These are phyloP conservation scores for Yarrowia deformans DNA, from an alignment of 805 yeast genomes.

Conservation along the genomic window DNA sequence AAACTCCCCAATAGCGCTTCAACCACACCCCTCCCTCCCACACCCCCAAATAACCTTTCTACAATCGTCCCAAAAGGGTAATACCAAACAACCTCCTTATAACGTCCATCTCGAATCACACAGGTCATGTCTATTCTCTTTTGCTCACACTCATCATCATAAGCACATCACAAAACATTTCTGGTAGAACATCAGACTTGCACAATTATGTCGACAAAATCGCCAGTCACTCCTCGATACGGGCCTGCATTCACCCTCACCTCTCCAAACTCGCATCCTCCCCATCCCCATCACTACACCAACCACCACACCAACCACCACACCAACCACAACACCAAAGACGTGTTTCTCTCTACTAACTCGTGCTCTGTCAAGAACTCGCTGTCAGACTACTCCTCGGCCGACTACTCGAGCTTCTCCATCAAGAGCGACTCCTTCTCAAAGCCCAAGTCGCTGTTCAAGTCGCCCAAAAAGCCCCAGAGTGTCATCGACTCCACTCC, in stretches of 20 bases:
- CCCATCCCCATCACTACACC: background rate
- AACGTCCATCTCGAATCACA: background rate
- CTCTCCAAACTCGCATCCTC: slow-evolving; percentile 25
- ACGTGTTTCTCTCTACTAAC: background rate
- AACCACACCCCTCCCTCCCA: too few species aligned
- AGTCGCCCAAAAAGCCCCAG: slow-evolving; percentile 25
- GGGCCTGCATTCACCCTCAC: slow-evolving; percentile 13
- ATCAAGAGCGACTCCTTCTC: slow-evolving; percentile 15
- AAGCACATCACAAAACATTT: too few species aligned
- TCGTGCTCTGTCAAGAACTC: slow-evolving; percentile 14
- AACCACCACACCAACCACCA: background rate
- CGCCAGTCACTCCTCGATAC: slow-evolving; percentile 18
- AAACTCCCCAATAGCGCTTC: too few species aligned
- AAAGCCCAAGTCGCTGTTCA: slow-evolving; percentile 18
- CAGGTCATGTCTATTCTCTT: background rate
- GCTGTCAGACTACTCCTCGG: background rate
- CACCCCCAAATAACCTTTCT: slow-evolving; percentile 6
- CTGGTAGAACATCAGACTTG: too few species aligned
- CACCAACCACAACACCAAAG: slow-evolving; percentile 1
- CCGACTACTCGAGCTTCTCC: slow-evolving; percentile 22
- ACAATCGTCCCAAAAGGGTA: slow-evolving; percentile 15
- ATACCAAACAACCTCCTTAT: slow-evolving; percentile 16
- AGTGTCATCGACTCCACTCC: slow-evolving; percentile 28
- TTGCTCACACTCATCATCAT: background rate
- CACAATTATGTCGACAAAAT: slow-evolving; percentile 12